Conservation (phyloP, 2,329 filamentous ascomycete species). For the Nemania sp. region DNA sequence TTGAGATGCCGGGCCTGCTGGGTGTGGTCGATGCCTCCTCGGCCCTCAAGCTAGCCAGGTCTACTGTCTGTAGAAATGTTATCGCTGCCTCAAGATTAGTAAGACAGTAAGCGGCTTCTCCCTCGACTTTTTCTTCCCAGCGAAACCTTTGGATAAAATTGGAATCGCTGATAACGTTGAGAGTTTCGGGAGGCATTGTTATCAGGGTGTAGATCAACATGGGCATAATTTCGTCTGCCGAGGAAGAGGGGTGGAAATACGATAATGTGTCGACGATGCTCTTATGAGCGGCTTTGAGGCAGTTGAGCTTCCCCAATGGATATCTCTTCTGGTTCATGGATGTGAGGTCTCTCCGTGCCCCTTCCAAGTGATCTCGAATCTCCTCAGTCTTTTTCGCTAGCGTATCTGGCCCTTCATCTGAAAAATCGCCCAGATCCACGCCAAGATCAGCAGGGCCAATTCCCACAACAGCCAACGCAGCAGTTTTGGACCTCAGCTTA, state of each 20-base stretch:
- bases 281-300: slow-evolving; percentile 87
- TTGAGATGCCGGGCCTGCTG: slow-evolving; percentile 59
- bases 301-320: slow-evolving; percentile 87
- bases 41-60: slow-evolving; percentile 82
- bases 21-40: slow-evolving; percentile 75
- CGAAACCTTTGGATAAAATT: slow-evolving; percentile 93
- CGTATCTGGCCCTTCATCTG: slow-evolving; percentile 58
- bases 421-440: slow-evolving; percentile 67
- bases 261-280: slow-evolving; percentile 86
- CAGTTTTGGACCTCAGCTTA: slow-evolving; percentile 91
- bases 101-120: slow-evolving; percentile 92
- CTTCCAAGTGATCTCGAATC: slow-evolving; percentile 71
- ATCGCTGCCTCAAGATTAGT: slow-evolving; percentile 96
- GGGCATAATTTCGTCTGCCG: slow-evolving; percentile 94
- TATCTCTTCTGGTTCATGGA: slow-evolving; percentile 87
- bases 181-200: slow-evolving; percentile 80
- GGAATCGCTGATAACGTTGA: slow-evolving; percentile 92
- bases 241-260: slow-evolving; percentile 74
- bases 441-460: slow-evolving; percentile 86
- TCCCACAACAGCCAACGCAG: slow-evolving; percentile 85
- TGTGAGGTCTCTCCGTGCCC: slow-evolving; percentile 70
- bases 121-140: slow-evolving; percentile 81
- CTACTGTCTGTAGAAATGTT: slow-evolving; percentile 92
- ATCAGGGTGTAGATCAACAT: slow-evolving; percentile 96
- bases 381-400: slow-evolving; percentile 65